Conservation (phyloP, 805 yeast genomes). For the Metschnikowia similis region DNA sequence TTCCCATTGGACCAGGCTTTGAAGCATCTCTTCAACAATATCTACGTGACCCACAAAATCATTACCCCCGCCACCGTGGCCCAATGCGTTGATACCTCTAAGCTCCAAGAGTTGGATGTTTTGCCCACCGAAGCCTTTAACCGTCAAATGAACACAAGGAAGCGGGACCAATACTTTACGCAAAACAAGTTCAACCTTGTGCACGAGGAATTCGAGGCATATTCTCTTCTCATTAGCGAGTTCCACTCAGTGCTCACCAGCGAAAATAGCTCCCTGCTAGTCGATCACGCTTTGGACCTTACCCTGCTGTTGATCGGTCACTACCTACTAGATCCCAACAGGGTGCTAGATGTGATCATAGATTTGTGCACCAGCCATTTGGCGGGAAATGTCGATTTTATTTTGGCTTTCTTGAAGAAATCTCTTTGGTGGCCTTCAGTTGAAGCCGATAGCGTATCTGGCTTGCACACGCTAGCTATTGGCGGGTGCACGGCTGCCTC, state of each 20-base stretch:
- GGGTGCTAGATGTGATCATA: constrained; percentile 61
- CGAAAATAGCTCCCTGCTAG: constrained; percentile 37
- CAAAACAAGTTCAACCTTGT: constrained; percentile 60
- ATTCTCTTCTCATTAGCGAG: constrained; percentile 55
- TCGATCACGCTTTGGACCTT: constrained; percentile 42
- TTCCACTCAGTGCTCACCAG: constrained; percentile 40
- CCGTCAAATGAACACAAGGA: constrained; percentile 31
- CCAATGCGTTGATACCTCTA: constrained; percentile 25
- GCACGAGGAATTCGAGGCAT: constrained; percentile 77
- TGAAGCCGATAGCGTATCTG: constrained; percentile 27
- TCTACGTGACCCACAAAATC: constrained; percentile 18
- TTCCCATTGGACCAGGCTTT: constrained; percentile 28
- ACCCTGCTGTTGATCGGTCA: constrained; percentile 65
- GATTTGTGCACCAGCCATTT: constrained; percentile 47
- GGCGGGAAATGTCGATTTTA: constrained; percentile 42
- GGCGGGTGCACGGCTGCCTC: constrained; percentile 61
- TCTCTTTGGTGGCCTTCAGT: constrained; percentile 67
- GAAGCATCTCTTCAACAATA: constrained; percentile 19
- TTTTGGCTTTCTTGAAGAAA: constrained; percentile 45
- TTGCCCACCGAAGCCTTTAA: constrained; percentile 33
- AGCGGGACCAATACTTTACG: constrained; percentile 43
- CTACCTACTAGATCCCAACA: constrained; percentile 67
- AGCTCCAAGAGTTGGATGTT: constrained; percentile 23
- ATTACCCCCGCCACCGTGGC: constrained; percentile 33
- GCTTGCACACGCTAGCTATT: constrained; percentile 27